phyloP scores from a whole-genome alignment of 2,329 filamentous ascomycete species.

The Camillea tinctor region DNA sequence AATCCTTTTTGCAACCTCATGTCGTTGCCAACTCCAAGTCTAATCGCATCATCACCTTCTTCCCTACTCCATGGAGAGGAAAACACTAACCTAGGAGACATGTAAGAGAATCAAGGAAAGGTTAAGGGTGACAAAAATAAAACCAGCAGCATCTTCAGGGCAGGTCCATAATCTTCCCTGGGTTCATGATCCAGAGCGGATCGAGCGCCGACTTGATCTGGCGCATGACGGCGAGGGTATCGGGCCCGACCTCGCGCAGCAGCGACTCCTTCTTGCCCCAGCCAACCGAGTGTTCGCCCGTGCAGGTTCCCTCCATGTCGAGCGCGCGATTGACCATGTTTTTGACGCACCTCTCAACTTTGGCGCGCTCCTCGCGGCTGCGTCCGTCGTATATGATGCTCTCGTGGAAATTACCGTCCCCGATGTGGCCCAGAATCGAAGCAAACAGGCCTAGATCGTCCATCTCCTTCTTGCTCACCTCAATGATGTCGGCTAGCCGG shows the following conservation, averaged over 20 bases:
- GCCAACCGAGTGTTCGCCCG: slow-evolving; percentile 83
- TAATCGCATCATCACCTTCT: no score
- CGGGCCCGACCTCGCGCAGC: slow-evolving; percentile 73
- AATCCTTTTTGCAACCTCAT: no score
- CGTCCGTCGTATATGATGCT: slow-evolving; percentile 82
- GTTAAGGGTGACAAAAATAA: not conserved
- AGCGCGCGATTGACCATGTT: slow-evolving; percentile 89
- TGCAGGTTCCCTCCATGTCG: slow-evolving; percentile 92
- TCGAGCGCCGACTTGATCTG: slow-evolving; percentile 80
- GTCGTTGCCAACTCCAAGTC: no score
- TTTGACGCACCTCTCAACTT: slow-evolving; percentile 78
- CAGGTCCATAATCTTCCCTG: slow-evolving; percentile 84
- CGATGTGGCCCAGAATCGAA: slow-evolving; percentile 84
- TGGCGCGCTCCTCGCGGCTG: slow-evolving; percentile 66
- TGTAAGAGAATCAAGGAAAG: no score
- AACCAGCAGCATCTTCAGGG: slow-evolving; percentile 32
- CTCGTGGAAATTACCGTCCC: slow-evolving; percentile 93
- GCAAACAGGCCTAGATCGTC: slow-evolving; percentile 83
- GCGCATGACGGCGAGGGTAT: slow-evolving; percentile 82
- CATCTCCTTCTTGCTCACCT: slow-evolving; percentile 86
- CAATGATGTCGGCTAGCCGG: slow-evolving; percentile 70
- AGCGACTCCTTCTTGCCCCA: slow-evolving; percentile 83
- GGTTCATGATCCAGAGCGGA: slow-evolving; percentile 86
- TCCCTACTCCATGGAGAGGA: no score
- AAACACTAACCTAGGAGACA: no score